A percentile compares a stretch with the other conserved stretches of the same genome.
These are phyloP conservation scores for Coelastrella sp. DNA, from an alignment of 139 green algal species.

Conservation along the genomic window DNA sequence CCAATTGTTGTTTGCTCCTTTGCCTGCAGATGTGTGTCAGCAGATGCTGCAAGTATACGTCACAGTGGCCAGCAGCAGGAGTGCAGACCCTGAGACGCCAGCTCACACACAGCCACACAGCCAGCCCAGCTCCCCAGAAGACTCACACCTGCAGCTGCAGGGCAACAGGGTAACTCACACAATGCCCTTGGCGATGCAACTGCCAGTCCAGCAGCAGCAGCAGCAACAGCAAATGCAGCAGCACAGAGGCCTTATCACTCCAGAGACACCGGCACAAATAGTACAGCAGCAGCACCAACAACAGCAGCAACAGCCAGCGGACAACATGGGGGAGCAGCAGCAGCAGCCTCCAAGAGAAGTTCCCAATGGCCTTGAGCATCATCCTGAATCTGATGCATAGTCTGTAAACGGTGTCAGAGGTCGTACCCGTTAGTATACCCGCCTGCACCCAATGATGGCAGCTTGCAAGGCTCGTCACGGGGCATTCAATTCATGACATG, in stretches of 20 bases:
- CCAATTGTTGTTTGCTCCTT: background rate
- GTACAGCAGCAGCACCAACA: background rate
- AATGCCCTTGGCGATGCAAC: background rate
- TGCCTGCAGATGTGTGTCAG: background rate
- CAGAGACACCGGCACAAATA: constrained; percentile 14
- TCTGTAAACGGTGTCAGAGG: no score
- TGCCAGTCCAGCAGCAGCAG: constrained; percentile 25
- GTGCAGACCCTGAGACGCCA: background rate
- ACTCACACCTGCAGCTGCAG: constrained; percentile 29
- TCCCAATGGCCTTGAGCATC: background rate
- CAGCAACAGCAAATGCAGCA: constrained; percentile 11
- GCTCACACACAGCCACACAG: background rate
- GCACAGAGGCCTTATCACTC: background rate
- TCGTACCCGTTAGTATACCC: no score
- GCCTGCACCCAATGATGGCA: no score
- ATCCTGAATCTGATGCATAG: background rate
- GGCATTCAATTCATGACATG: no score
- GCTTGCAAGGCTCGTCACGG: no score
- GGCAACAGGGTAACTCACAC: background rate
- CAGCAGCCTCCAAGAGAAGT: background rate
- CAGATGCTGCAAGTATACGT: constrained; percentile 30
- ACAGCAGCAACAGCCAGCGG: background rate
- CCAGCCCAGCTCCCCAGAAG: constrained; percentile 18
- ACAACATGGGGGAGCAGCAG: background rate
- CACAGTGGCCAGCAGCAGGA: background rate